Base-by-base conservation (phyloP, 2,329 filamentous ascomycete species). In the Alternaria atra region DNA sequence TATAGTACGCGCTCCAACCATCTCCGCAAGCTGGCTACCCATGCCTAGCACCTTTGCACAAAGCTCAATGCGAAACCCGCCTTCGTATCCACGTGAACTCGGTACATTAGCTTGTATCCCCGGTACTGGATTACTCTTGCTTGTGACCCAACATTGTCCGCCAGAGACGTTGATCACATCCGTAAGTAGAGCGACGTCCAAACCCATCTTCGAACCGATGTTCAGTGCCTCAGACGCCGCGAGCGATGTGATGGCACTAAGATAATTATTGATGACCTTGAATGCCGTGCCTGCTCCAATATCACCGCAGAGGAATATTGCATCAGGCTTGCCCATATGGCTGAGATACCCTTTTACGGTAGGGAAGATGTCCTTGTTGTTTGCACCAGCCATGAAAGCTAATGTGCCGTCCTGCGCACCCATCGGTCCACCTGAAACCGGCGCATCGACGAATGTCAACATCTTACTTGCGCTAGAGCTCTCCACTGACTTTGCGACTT, bases 191-290 rank as follows among this genome's bases (percentile, higher is more conserved):
- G 83, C 83, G 1, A 86, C 80, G 58, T 89, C 83, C 4, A 89
- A 79, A 1, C 86, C 86, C 84, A 86, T 88, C 43, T 83, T 81
- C 17, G 87, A 80, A 5, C 86, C 87, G 63, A 89, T 82, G 60
- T 88, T 87, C 83, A 89, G 86, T 3, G 86, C 87, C 71, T 89
- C 87, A 1, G 85, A 85, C 0, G 86, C 87, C 0, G 87, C 87
- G 59, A 89, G 94, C 79, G 97, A 97, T 81, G 92, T 95, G 67
- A 98, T 89, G 4, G 94, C 94, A 2, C 97, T 85, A 37, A 97
- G 87, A 79, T 98, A 98, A 80, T 98, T 98, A 81, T 98, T 98
- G 58, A 94, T 93, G 27, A 98, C 84, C 81, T 98, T 98, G 46
- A 91, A 94, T 4, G 92, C 91, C 1, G 97, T 85, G 0, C 94